Percentiles rank a stretch among this genome's conserved stretches.
These are phyloP conservation scores for Suillus placidus DNA, from an alignment of 768 basidiomycete species.

Conservation along the genomic window DNA sequence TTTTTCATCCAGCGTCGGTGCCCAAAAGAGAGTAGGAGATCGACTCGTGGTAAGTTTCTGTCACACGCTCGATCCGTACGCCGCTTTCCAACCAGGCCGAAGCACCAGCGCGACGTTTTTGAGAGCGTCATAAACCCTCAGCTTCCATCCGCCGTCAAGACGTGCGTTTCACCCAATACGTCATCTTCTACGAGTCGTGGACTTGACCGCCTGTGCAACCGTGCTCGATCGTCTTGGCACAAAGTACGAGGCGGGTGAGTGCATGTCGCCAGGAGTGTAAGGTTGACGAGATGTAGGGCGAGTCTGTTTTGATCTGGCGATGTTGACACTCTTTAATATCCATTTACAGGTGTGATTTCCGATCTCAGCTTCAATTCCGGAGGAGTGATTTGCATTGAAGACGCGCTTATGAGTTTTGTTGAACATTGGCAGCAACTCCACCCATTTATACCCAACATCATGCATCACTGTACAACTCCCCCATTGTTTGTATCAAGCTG, in stretches of 20 bases:
- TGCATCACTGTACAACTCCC: too few species aligned
- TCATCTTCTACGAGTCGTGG: too few species aligned
- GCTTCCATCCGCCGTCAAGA: not conserved
- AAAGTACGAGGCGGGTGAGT: not conserved
- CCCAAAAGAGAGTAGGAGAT: not conserved
- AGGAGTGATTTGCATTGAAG: too few species aligned
- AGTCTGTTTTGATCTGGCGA: too few species aligned
- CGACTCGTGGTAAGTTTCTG: not conserved
- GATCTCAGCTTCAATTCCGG: too few species aligned
- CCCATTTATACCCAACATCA: too few species aligned
- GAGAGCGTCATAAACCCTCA: not conserved
- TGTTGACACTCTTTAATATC: too few species aligned
- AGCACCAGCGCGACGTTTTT: not conserved
- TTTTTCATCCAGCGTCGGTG: not conserved
- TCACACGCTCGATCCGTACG: not conserved
- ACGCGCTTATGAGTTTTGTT: too few species aligned
- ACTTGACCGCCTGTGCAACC: not conserved
- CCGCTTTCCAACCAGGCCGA: not conserved
- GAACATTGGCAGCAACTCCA: too few species aligned
- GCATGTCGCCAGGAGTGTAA: not conserved
- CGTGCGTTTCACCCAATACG: not conserved
- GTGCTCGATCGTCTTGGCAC: not conserved
- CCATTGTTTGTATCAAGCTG: too few species aligned
- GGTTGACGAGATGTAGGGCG: not conserved
- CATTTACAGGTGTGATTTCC: too few species aligned